Percentiles rank a stretch among this genome's conserved stretches.
These are phyloP conservation scores for Cutaneotrichosporon daszewskae DNA, from an alignment of 1,284 basidiomycete species.

Conservation along the genomic window DNA sequence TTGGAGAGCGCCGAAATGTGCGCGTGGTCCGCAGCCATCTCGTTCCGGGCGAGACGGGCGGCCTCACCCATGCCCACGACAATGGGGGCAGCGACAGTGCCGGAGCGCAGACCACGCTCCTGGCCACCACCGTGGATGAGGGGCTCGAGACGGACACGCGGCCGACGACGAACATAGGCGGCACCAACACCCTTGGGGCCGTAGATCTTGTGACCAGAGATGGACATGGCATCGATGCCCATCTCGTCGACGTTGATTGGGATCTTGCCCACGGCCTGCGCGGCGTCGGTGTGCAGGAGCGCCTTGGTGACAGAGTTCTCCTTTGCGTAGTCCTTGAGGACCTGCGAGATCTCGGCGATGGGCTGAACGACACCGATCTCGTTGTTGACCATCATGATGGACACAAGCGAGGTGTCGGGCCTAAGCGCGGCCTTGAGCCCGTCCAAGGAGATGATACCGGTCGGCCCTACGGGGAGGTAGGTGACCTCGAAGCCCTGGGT, in stretches of 20 bases:
- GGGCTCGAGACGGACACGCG: constrained; percentile 89
- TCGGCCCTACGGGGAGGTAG: constrained; percentile 85
- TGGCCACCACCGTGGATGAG: constrained; percentile 95
- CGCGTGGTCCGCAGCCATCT: constrained; percentile 86
- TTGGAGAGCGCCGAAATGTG: constrained; percentile 72
- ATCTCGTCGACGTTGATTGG: constrained; percentile 88
- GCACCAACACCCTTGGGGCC: constrained; percentile 97
- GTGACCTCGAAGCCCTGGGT: constrained; percentile 98
- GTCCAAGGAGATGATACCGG: constrained; percentile 74
- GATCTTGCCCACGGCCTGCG: constrained; percentile 91
- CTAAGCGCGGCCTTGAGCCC: constrained; percentile 75
- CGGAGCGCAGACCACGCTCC: constrained; percentile 90
- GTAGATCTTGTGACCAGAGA: constrained; percentile 97
- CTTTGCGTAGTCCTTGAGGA: constrained; percentile 53
- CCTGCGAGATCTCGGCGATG: constrained; percentile 85
- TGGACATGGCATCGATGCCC: constrained; percentile 92
- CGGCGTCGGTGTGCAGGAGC: constrained; percentile 96
- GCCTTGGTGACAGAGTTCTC: constrained; percentile 70
- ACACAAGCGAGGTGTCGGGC: constrained; percentile 79
- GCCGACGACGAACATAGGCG: constrained; percentile 86
- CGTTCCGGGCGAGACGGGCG: constrained; percentile 79
- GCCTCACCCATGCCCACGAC: constrained; percentile 94
- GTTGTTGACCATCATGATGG: constrained; percentile 99
- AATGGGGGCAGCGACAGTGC: constrained; percentile 84
- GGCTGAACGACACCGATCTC: constrained; percentile 99